Evolutionary conservation across 139 green algal genomes (phyloP), one percentile per base, ranked within the genome.

Genomic region (Micractinium sp.): DNA sequence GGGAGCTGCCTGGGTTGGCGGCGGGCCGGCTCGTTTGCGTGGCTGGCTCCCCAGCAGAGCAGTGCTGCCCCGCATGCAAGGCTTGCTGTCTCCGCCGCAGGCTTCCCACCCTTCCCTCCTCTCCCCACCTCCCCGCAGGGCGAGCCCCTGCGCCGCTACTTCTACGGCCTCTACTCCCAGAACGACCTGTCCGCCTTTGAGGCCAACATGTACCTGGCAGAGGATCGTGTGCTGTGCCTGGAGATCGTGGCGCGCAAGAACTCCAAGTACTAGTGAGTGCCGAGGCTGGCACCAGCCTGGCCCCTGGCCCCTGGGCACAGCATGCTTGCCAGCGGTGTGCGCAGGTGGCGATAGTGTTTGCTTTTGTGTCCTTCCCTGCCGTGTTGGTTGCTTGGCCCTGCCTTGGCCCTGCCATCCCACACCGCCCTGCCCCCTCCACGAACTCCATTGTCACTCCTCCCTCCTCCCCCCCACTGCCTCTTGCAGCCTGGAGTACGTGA

Each of bases 161-260:
- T 93, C 77, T 93, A 93, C 75, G 90, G 90, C 36, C 90, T 93
- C 75, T 93, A 93, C 82, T 93, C 90, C 81, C 90, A 93, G 84
- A 89, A 89, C 67, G 90, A 93, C 75, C 82, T 93, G 60, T 88
- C 81, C 18, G 90, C 90, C 60, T 93, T 93, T 84, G 90, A 93
- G 74, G 90, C 90, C n/a, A 93, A 93, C 83, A 93, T 93, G 90
- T 93, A 91, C 82, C 86, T 93, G 39, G 90, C 90, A 27, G 90
- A 93, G 82, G 90, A 93, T 91, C 81, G 90, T 76, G 89, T 93
- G 82, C 88, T 93, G 39, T 93, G 90, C 84, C 63, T 93, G 82
- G 90, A 93, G 86, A 89, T 93, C 36, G 90, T 93, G 74, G 90
- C 90, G 2, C 89, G 89, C 38, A 93, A 93, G 82, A 90, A 90